Conservation (phyloP, 1,284 basidiomycete genomes). For the Exobasidium cylindrosporum region DNA sequence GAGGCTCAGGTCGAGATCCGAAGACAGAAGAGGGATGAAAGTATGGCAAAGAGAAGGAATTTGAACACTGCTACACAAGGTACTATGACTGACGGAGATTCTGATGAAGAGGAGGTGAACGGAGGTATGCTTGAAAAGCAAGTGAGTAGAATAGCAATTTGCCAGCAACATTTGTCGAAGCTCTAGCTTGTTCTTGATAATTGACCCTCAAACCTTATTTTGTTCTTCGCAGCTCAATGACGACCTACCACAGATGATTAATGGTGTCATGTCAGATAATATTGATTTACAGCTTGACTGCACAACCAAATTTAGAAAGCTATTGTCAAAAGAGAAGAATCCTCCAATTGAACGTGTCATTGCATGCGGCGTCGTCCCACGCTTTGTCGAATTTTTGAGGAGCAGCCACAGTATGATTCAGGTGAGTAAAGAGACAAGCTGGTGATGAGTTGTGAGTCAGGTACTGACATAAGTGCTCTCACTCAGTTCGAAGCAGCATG, state of each 20-base stretch:
- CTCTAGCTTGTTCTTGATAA: too few relatives aligned
- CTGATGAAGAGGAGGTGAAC: slow-evolving; percentile 47
- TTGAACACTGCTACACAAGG: slow-evolving; percentile 35
- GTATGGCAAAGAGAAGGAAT: slow-evolving; percentile 54
- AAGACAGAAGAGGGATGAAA: slow-evolving; percentile 54
- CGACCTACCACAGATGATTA: slow-evolving; percentile 74
- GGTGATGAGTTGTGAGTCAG: too few relatives aligned
- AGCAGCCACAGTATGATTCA: slow-evolving; percentile 91
- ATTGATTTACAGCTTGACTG: slow-evolving; percentile 88
- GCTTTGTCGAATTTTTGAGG: slow-evolving; percentile 92
- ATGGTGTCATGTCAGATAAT: slow-evolving; percentile 87
- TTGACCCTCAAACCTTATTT: slow-evolving; percentile 6
- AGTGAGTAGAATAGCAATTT: too few relatives aligned
- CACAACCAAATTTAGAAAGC: slow-evolving; percentile 90
- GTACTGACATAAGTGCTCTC: too few relatives aligned
- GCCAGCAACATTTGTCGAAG: too few relatives aligned
- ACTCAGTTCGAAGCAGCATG: slow-evolving; percentile 98
- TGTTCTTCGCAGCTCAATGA: slow-evolving; percentile 66
- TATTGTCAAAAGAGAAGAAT: slow-evolving; percentile 97
- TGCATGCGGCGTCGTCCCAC: slow-evolving; percentile 92
- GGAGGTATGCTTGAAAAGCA: slow-evolving; percentile 9
- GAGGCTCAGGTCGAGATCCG: slow-evolving; percentile 55
- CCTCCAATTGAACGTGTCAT: slow-evolving; percentile 99
- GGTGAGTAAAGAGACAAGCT: slow-evolving; percentile 62
- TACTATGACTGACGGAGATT: slow-evolving; percentile 45